Evolutionary conservation across 2,329 filamentous ascomycete species (phyloP), one percentile per base, ranked within the genome.

Genomic region (Plenodomus lindquistii): DNA sequence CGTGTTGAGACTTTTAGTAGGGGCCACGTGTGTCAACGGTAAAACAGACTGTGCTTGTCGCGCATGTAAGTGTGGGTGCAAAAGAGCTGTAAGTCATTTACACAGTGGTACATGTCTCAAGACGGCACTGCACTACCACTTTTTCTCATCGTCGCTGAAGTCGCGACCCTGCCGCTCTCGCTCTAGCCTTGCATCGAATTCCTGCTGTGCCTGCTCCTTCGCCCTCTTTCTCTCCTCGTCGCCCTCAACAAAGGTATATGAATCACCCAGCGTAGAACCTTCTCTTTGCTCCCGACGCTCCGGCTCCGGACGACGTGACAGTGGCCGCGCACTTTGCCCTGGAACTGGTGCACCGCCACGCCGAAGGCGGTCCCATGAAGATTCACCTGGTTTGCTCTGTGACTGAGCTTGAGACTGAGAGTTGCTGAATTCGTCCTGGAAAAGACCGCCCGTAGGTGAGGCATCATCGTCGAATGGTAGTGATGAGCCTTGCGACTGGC

Each of bases 101-200:
- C 27, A 31, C n/a, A 15, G 22, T 24, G 27, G 27, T 31, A 31
- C 10, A 31, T 11, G 6, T 8, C 10, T 10, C 6, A 31, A 31
- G 27, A 31, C 15, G 27, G 6, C 27, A 31, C 27, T 17, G 1
- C 2, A 31, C 50, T 47, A 73, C 70, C 70, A 72, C 43, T 48
- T 63, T 53, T 60, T 71, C 1, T 53, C 52, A 9, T 70, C 62
- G 10, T 52, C 56, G 13, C 51, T 60, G 49, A 77, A 78, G 42
- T 76, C 70, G n/a, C 70, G 72, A 0, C 77, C 79, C 44, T 72
- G 70, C 42, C 79, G 63, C 54, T 81, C 79, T 47, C 70, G 70
- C 54, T 81, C 79, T 4, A 81, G 52, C 37, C 75, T 65, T 16
- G 72, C 72, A 55, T 81, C 77, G 53, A 81, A 81, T 20, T 80